Base-by-base conservation (phyloP, 257 asterid genomes). In the Orobanche coerulescens region DNA sequence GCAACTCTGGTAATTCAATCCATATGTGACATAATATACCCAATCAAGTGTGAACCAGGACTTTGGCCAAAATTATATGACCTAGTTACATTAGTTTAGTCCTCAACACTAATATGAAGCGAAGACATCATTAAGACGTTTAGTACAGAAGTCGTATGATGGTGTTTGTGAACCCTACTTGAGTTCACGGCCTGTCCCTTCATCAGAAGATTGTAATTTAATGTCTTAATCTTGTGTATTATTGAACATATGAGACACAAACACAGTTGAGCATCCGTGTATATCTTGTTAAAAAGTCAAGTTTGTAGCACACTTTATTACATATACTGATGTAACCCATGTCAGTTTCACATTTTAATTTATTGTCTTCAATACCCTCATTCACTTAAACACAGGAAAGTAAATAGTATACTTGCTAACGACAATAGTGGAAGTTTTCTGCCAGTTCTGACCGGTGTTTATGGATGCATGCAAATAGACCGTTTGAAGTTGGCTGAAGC, bases 401-500 rank as follows among this genome's bases (percentile, higher is more conserved):
- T 54, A 40, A 42, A 18, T 37, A 55, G 30, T 8, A 42, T 30
- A 28, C 47, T 33, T 62, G 48, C 13, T 18, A 18, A 20, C 58
- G n/a, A 30, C 49, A 28, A 65, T 1, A 19, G 10, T 37, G 4
- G 19, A 63, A 9, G 23, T 46, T 54, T 40, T 49, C 30, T 62
- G 28, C n/a, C 20, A 31, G 7, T 36, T 28, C 54, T 48, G 9
- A 6, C 8, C 8, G 6, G 58, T 42, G 26, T 31, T 49, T 53
- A 13, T 54, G 33, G n/a, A n/a, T 25, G 22, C 55, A 26, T 34
- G 25, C 48, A 31, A 34, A 33, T 46, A 36, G 47, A 42, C 44
- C 39, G 58, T 50, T 47, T 48, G 55, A 30, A 50, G 24, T 49
- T 25, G 49, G 58, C 43, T 22, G 52, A 43, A 61, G 68, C 28